Base-by-base conservation (phyloP, 495 filamentous ascomycete species). In the Hyphodiscus hymeniophilus region DNA sequence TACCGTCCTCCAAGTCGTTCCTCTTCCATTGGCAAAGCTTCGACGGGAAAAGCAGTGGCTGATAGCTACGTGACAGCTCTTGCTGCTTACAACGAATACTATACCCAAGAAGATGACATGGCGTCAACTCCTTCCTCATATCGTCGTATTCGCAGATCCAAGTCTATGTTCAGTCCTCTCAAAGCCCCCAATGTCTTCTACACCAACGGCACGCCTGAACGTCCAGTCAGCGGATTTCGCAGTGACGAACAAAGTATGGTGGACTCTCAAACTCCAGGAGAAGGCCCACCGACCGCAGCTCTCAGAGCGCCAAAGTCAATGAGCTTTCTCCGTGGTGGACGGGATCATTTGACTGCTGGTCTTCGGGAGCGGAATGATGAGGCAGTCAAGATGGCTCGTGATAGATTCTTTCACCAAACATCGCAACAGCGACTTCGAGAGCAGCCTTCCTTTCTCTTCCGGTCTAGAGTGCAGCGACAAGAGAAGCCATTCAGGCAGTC, bases 121-220 rank as follows among this genome's bases (percentile, higher is more conserved):
- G 70, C 73, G 4, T 83, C 81, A 8, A 69, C 70, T 13, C 81
- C 84, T 16, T 89, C 85, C 2, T 89, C 86, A 1, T 89, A 81
- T 52, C 76, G 80, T n/a, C 81, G 74, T 42, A 66, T 90, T 41
- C 81, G 80, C 41, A 86, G 81, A 57, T 76, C 87, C 12, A 82
- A 73, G 56, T 89, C 86, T 0, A 77, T 88, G 77, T 80, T 85
- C 54, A 71, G 68, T 23, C 71, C 76, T 11, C 66, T 70, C 33
- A 74, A 71, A 28, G 62, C 68, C 28, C 59, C 65, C 5, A 59
- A 50, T 24, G 48, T 60, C 6, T 54, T 49, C 38, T 56, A 50
- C 36, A 52, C 54, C 7, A 63, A 58, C 28, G 61, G 48, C 11
- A 56, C 44, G 13, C 55, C 55, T 11, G 31, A 48, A n/a, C 28